Base-by-base conservation (phyloP, 1,284 basidiomycete species). In the Melanopsichium pennsylvanicum region DNA sequence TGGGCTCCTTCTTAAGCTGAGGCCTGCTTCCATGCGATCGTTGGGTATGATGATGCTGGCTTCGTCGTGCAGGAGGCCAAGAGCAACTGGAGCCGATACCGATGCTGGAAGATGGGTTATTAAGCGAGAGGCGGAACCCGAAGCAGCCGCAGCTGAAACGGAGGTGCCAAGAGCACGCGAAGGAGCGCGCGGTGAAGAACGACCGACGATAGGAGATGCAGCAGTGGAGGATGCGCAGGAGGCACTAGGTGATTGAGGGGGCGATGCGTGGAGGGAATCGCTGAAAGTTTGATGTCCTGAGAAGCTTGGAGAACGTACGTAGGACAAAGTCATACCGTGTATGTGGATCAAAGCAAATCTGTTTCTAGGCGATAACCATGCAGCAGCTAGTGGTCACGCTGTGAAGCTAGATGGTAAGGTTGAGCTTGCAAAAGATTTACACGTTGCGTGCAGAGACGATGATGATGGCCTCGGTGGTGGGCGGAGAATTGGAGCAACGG, bases 1-100 rank as follows among this genome's bases (percentile, higher is more conserved):
- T 4, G 63, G 63, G 35, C 57, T 67, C 48, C 50, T 54, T 16
- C 57, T 35, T 4, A 66, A 36, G 43, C 63, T 58, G 11, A 71
- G 43, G 27, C 62, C 68, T 16, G 64, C 68, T 62, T 66, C 58
- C 68, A 62, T 71, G 47, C 55, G 37, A 18, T 66, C 51, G 63
- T 67, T 71, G 41, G 50, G 62, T 21, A 67, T 40, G 18, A 66
- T 25, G 23, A 59, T 66, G 31, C 40, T 40, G n/a, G 26, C 22
- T n/a, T 48, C 38, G 40, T 37, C 40, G 32, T 29, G 25, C 8
- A 49, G 21, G 5, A 26, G 32, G 16, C 47, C 34, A 9, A 50
- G 38, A 21, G 25, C 31, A 37, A 38, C 25, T 18, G 58, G 42
- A 13, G 47, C 43, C 23, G 59, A 56, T 0, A 25, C 23, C 10